Evolutionary conservation across 805 yeast genomes (phyloP).

Genomic region (Saccharomycopsis fibuligera): DNA sequence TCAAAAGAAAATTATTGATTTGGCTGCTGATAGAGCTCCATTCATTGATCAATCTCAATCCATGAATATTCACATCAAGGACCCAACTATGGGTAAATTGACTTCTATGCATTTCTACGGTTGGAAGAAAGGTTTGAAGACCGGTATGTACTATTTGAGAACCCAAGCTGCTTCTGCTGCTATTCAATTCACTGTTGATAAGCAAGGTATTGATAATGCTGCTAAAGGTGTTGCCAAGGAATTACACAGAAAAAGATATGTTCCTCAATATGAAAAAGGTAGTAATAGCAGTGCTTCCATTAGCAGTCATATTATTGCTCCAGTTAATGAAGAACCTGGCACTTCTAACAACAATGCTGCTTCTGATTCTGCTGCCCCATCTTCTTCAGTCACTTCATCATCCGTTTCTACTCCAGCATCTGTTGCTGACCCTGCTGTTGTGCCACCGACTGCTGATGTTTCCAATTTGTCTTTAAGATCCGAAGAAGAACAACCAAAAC

Average conservation of each 20-base stretch:
- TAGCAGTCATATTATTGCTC: constrained; percentile 31
- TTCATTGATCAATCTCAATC: constrained; percentile 91
- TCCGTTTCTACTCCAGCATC: constrained; percentile 9
- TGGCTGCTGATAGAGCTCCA: constrained; percentile 73
- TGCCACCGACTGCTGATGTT: constrained; percentile 12
- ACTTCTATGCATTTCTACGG: constrained; percentile 99
- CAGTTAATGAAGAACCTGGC: constrained; percentile 33
- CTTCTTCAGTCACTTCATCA: constrained; percentile 3
- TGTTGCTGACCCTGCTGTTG: constrained; percentile 4
- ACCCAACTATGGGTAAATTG: constrained; percentile 93
- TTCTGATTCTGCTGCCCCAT: neutral
- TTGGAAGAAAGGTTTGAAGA: constrained; percentile 96
- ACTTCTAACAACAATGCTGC: constrained; percentile 1
- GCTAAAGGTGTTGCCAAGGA: constrained; percentile 19
- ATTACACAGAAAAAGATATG: constrained; percentile 31
- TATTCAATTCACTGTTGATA: constrained; percentile 79
- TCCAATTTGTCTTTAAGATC: constrained; percentile 13
- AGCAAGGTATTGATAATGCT: constrained; percentile 25
- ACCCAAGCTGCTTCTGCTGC: constrained; percentile 98
- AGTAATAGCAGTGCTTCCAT: neutral
- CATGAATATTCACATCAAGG: constrained; percentile 78
- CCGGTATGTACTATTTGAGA: constrained; percentile 97
- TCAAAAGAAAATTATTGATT: constrained; percentile 73
- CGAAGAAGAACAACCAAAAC: neutral
- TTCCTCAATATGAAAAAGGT: constrained; percentile 22